Evolutionary conservation across 257 asterid species (phyloP), one percentile per base, ranked within the genome.

Genomic region (Ligustrum vulgare): DNA sequence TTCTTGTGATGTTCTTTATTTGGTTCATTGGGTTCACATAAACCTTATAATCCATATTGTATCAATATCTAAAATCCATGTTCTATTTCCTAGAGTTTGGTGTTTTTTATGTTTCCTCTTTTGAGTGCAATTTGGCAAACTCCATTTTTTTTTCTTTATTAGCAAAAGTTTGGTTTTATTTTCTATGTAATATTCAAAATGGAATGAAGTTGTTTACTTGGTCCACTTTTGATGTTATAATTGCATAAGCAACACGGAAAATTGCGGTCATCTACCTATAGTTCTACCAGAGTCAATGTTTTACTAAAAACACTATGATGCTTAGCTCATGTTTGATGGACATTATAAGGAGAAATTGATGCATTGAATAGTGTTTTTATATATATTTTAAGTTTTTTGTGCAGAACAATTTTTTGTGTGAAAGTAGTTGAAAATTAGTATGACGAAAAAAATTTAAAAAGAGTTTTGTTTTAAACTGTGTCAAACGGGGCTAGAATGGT

Each of bases 1-100:
- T 54, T 49, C 33, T 71, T 10, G 51, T 16, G 62, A 69, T 71
- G 54, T 41, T 32, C 67, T 15, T 8, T 67, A 65, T 72, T 60
- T 69, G 34, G 75, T 74, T 77, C n/a, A 54, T 54, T 20, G 22
- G 45, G 11, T 54, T 43, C 49, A 12, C 33, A 9, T 65, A 16
- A 23, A n/a, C 62, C 43, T 66, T 23, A 72, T 76, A 28, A 28
- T 28, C 0, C 31, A 60, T 60, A 8, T 60, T 10, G 2, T 25
- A 5, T 11, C 32, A 58, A 58, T 15, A 10, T 58, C 15, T 58
- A 58, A 58, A 58, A 20, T 58, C 31, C 65, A 58, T 58, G 28
- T 51, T 51, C n/a, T 15, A 16, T 51, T n/a, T 51, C 25, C 23
- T 54, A 2, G 20, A 54, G 23, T 51, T 16, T 18, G 62, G 11